Evolutionary conservation across 345 rosid genomes (phyloP).

Genomic region (Salix caprea): DNA sequence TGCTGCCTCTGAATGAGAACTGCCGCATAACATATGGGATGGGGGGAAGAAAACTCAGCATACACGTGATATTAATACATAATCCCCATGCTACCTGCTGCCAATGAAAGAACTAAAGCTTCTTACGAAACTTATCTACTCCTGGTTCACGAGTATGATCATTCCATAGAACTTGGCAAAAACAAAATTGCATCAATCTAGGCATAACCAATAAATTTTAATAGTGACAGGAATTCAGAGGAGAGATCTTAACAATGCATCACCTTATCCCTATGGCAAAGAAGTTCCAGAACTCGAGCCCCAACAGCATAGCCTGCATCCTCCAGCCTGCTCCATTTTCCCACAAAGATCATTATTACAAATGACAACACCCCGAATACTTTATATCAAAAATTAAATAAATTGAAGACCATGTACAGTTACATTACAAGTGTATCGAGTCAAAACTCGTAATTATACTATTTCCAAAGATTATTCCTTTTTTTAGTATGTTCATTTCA

Average conservation of each 20-base stretch:
- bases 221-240: not conserved
- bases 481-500: not conserved
- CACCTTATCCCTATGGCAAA: slow-evolving; percentile 89
- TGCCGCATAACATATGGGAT: not conserved
- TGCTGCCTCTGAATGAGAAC: not conserved
- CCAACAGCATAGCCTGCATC: slow-evolving; percentile 96
- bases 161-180: not conserved
- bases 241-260: not conserved
- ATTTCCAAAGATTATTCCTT: not conserved
- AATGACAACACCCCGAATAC: not conserved
- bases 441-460: slow-evolving; percentile 1
- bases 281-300: slow-evolving; percentile 81
- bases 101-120: not conserved
- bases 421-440: not conserved
- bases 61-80: not conserved
- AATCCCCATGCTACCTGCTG: not conserved
- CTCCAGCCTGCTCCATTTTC: slow-evolving; percentile 56
- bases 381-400: not conserved
- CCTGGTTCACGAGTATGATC: not conserved
- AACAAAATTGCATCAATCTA: not conserved
- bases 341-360: not conserved
- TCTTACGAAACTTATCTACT: not conserved
- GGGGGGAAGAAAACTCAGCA: too few relatives aligned
- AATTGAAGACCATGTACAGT: not conserved
- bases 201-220: not conserved